Evolutionary conservation across 805 yeast genomes (phyloP), one percentile per base, ranked within the genome.

Genomic region (Komagataella ulmi): DNA sequence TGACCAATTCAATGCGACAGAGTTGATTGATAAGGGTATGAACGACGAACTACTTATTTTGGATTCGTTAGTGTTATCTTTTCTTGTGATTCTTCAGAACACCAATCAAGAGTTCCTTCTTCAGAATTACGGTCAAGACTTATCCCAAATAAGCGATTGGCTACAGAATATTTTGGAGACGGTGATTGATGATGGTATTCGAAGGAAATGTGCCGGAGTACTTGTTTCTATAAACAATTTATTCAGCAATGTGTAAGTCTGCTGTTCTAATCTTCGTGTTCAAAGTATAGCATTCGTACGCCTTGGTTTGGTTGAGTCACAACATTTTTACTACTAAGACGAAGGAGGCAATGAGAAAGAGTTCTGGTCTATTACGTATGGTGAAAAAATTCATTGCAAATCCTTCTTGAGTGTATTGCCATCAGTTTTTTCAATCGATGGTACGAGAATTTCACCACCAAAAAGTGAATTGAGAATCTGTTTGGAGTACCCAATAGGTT

Each of bases 61-160:
- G 18, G 54, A 53, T 24, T 50, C 57, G 6, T 44, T 54, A 6
- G n/a, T 54, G 24, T 47, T 54, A 19, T 54, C 52, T 12, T 45
- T 55, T 6, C 23, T 49, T 8, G 51, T 55, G 8, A 50, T 56
- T 17, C 23, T 54, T 30, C 55, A 55, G 17, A 56, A 53, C 24
- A 47, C 55, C 3, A 54, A 51, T 45, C 50, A 54, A 8, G 50
- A 50, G 23, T 48, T 55, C 14, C 36, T 55, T 40, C 46, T 49
- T 6, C 48, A 49, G 43, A 44, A 52, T n/a, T 55, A 18, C 18
- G 46, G 51, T 44, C 46, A 46, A 17, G 56, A 56, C 24, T 30
- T 55, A 6, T 44, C 51, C 6, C 8, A 43, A 18, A n/a, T 45
- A 12, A 49, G 24, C 36, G 51, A 49, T 24, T 49, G 51, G 48